Evolutionary conservation across 2,329 filamentous ascomycete genomes (phyloP).

Genomic region (Cercospora berteroae): DNA sequence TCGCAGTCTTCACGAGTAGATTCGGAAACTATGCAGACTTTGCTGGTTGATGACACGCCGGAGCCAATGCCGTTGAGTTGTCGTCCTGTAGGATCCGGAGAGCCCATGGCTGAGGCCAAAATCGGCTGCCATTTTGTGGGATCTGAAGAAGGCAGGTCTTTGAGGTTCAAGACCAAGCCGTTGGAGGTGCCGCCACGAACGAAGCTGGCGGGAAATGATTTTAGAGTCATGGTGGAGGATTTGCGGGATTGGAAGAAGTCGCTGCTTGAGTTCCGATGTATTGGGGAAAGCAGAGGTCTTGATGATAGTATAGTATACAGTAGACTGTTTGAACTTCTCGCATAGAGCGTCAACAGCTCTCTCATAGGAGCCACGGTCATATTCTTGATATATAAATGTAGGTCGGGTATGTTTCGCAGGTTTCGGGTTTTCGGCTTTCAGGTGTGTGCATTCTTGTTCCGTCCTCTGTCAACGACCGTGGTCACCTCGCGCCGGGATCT

Average conservation of each 20-base stretch:
- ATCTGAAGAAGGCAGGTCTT: constrained; percentile 51
- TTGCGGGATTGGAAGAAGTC: constrained; percentile 8
- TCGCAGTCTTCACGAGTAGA: constrained; percentile 53
- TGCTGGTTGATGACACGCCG: constrained; percentile 66
- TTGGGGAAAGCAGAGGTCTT: background rate
- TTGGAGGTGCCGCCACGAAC: constrained; percentile 70
- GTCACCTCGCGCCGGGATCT: background rate
- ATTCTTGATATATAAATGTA: background rate
- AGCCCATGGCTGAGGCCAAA: constrained; percentile 61
- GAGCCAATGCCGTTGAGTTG: constrained; percentile 72
- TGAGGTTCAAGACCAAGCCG: constrained; percentile 58
- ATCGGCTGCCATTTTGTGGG: constrained; percentile 52
- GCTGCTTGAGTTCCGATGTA: constrained; percentile 11
- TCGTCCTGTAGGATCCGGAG: constrained; percentile 64
- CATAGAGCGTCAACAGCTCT: background rate
- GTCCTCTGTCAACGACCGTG: background rate
- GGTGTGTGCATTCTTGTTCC: background rate
- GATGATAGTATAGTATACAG: background rate
- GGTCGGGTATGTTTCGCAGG: background rate
- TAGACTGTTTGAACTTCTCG: background rate
- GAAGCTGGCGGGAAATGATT: constrained; percentile 53
- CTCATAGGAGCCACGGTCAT: background rate
- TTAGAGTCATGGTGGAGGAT: constrained; percentile 15
- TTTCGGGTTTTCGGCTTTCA: background rate
- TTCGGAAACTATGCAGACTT: constrained; percentile 64